Evolutionary conservation across 1,284 basidiomycete genomes (phyloP).

Genomic region (Wolfiporia cocos): DNA sequence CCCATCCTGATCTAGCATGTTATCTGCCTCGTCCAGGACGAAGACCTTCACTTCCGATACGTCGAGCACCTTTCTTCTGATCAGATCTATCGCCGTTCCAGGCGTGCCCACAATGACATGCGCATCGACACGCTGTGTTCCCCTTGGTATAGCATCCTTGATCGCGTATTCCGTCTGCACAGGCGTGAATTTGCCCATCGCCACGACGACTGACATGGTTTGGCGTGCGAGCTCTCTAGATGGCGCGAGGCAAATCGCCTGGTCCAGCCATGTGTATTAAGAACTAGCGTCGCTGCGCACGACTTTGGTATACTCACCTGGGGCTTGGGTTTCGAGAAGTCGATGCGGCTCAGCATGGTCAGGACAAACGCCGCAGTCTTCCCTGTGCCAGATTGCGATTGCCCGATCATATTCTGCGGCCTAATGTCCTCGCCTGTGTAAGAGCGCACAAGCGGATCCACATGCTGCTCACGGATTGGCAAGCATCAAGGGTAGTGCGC

Average conservation of each 20-base stretch:
- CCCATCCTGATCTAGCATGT: conserved; percentile 96
- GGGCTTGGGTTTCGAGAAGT: conserved; percentile 78
- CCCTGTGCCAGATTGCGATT: conserved; percentile 98
- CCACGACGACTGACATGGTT: conserved; percentile 91
- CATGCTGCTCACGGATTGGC: conserved; percentile 69
- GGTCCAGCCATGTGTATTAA: conserved; percentile 2
- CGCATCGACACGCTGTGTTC: conserved; percentile 71
- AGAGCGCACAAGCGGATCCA: no score
- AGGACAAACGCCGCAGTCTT: conserved; percentile 99
- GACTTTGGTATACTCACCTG: conserved; percentile 57
- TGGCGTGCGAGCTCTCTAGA: conserved; percentile 97
- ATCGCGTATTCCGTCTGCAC: conserved; percentile 95
- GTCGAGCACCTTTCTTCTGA: conserved; percentile 71
- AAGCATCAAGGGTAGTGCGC: conserved; percentile 89
- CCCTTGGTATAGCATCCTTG: conserved; percentile 72
- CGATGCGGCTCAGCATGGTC: conserved; percentile 94
- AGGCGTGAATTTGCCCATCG: conserved; percentile 93
- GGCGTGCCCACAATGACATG: conserved; percentile 97
- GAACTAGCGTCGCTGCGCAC: no score
- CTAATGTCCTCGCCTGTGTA: conserved; percentile 36
- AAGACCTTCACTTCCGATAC: conserved; percentile 84
- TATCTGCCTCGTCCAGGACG: conserved; percentile 97
- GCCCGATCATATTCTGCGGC: conserved; percentile 97
- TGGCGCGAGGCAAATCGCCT: conserved; percentile 92
- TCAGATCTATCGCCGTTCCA: conserved; percentile 89